phyloP scores from a whole-genome alignment of 169 alveolate genomes.

The Eimeria praecox region DNA sequence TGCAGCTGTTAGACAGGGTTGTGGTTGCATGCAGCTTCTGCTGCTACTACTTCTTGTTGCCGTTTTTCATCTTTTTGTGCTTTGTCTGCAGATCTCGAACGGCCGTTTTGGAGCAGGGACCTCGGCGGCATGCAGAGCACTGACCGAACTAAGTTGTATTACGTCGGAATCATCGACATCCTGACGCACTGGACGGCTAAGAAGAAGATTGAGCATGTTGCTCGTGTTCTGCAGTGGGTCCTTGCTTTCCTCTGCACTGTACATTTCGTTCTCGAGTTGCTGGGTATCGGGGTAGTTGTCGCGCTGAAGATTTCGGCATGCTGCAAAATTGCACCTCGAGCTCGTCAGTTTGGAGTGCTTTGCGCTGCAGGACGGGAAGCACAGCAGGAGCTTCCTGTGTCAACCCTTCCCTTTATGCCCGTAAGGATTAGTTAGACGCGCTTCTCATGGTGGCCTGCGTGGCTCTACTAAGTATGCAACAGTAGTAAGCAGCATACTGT shows the following conservation, averaged over 20 bases:
- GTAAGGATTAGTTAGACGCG: not conserved
- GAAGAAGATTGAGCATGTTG: conserved; percentile 76
- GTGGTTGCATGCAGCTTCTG: not conserved
- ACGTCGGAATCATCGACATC: conserved; percentile 83
- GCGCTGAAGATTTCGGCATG: not conserved
- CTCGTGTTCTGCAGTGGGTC: conserved; percentile 81
- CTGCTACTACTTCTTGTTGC: not conserved
- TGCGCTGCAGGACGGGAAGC: conserved; percentile 65
- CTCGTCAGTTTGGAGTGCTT: not conserved
- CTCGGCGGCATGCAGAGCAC: conserved; percentile 81
- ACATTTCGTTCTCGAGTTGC: not conserved
- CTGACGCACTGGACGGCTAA: conserved; percentile 76
- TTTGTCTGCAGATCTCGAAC: conserved; percentile 10
- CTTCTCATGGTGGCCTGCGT: not conserved
- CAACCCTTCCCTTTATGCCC: conserved; percentile 59
- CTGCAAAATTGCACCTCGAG: not conserved
- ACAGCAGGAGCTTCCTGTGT: conserved; percentile 51
- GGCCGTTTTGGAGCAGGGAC: conserved; percentile 66
- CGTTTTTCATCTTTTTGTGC: not conserved
- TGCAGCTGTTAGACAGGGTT: not conserved
- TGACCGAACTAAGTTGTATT: conserved; percentile 78
- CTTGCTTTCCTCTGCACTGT: not conserved
- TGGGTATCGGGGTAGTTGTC: not conserved
- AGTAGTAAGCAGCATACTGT: not conserved
- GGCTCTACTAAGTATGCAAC: not conserved